phyloP scores from a whole-genome alignment of 2,329 filamentous ascomycete species.

The Neofusicoccum parvum region DNA sequence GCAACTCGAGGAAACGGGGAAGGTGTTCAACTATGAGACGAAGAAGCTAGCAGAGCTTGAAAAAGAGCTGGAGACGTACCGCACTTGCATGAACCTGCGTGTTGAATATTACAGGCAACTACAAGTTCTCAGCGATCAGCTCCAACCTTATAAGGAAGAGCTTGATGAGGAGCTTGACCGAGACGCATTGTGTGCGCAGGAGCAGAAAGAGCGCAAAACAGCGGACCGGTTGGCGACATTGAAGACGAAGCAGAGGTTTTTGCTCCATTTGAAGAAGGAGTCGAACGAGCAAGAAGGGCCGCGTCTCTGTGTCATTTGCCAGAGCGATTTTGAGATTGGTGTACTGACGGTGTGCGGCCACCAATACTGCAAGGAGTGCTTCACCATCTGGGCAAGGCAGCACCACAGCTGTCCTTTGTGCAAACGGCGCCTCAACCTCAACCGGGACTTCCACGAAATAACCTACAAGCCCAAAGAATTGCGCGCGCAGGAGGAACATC shows the following conservation, averaged over 20 bases:
- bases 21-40: constrained; percentile 54
- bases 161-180: constrained; percentile 60
- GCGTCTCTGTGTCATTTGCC: constrained; percentile 84
- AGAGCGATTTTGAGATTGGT: constrained; percentile 73
- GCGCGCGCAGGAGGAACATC: constrained; percentile 63
- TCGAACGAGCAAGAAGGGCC: constrained; percentile 57
- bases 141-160: constrained; percentile 71
- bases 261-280: constrained; percentile 64
- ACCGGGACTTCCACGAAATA: constrained; percentile 77
- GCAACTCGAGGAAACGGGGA: constrained; percentile 63
- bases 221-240: constrained; percentile 61
- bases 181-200: constrained; percentile 45
- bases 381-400: constrained; percentile 73
- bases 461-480: constrained; percentile 76
- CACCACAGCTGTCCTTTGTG: constrained; percentile 83
- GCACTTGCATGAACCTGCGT: constrained; percentile 77
- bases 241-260: constrained; percentile 76
- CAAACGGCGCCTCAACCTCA: constrained; percentile 66
- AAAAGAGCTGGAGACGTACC: constrained; percentile 75
- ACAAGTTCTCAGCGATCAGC: constrained; percentile 86
- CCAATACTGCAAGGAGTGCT: constrained; percentile 87
- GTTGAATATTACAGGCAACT: constrained; percentile 89
- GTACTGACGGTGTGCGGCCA: constrained; percentile 87
- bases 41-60: constrained; percentile 58
- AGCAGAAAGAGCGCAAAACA: constrained; percentile 54